Evolutionary conservation across 2,329 filamentous ascomycete genomes (phyloP), one percentile per base, ranked within the genome.

Genomic region (Mariannaea sp.): DNA sequence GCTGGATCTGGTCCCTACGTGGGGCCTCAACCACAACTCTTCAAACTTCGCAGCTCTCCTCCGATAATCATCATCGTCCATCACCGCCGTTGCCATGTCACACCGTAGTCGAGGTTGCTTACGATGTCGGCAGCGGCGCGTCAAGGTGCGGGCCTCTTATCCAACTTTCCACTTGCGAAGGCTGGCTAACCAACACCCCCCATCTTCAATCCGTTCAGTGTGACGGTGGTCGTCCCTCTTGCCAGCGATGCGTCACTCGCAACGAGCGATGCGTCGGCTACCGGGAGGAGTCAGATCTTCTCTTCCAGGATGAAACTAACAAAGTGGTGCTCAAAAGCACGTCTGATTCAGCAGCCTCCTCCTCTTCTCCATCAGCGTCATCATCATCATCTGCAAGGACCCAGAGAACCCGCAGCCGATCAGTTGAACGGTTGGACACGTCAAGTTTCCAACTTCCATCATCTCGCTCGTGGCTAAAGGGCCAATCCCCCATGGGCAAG

Each of bases 241-340:
- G 73, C 29, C 65, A 67, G 26, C 70, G 71, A 27, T 75, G 73
- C 38, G 55, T 73, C 35, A 62, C 67, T 13, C 73, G 71, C 35
- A 65, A 67, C 27, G 73, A 75, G 48, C 43, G 69, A 7, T 75
- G 73, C 46, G 66, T 70, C 22, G 71, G 71, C 9, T 75, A 75
- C 54, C 64, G 71, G 24, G 73, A 75, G 16, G 70, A 75, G 22
- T 52, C 61, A 7, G 66, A 68, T n/a, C 59, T 74, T 14, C 61
- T 73, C 22, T 75, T 75, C 47, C 66, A 71, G 3, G 55, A 73
- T 42, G 70, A 75, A 55, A 73, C 70, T 0, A 49, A 63, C 27
- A 72, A 70, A 44, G 56, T 68, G 2, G 60, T 69, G 4, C 40
- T 39, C 10, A 63, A 46, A 24, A 57, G 46, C 17, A 58, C 55